Percentiles rank a stretch among this genome's conserved stretches.
phyloP scores from a whole-genome alignment of 2,329 filamentous ascomycete species.

The Colletotrichum liaoningense region DNA sequence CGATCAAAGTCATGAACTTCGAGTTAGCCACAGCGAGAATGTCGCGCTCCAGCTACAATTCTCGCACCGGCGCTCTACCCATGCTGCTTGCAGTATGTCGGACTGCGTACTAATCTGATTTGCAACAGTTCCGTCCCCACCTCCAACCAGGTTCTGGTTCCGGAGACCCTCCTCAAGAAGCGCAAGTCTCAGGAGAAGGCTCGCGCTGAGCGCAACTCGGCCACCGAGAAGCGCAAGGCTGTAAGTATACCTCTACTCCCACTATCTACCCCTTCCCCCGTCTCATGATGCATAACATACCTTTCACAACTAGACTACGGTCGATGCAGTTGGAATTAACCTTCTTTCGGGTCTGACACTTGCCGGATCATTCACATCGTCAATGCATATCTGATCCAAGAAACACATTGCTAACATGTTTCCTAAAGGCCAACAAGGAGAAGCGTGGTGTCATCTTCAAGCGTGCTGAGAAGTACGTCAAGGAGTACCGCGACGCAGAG shows the following conservation, averaged over 20 bases:
- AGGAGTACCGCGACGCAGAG: conserved; percentile 99
- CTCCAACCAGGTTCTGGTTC: conserved; percentile 94
- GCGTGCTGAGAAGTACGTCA: conserved; percentile 99
- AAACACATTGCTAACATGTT: conserved; percentile 12
- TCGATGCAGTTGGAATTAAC: conserved; percentile 98
- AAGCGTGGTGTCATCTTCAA: conserved; percentile 99
- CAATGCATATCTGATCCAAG: conserved; percentile 29
- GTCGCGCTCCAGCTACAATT: conserved; percentile 92
- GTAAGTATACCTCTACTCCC: conserved; percentile 69
- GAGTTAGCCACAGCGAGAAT: conserved; percentile 94
- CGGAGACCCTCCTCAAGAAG: conserved; percentile 99
- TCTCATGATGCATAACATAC: conserved; percentile 87
- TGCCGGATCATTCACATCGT: conserved; percentile 45
- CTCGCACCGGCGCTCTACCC: conserved; percentile 84
- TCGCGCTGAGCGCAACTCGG: conserved; percentile 86
- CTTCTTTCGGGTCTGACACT: conserved; percentile 99
- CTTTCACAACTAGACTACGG: conserved; percentile 90
- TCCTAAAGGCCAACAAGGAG: conserved; percentile 90
- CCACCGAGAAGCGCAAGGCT: conserved; percentile 88
- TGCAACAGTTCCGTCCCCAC: conserved; percentile 84
- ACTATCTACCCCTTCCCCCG: conserved; percentile 31
- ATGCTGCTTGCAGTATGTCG: conserved; percentile 69
- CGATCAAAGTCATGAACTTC: conserved; percentile 81
- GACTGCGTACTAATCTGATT: conserved; percentile 84
- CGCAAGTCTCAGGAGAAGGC: conserved; percentile 99